Percentiles rank a stretch among this genome's conserved stretches.
phyloP scores from a whole-genome alignment of 495 filamentous ascomycete genomes.

The Hypoxylon intermedium region DNA sequence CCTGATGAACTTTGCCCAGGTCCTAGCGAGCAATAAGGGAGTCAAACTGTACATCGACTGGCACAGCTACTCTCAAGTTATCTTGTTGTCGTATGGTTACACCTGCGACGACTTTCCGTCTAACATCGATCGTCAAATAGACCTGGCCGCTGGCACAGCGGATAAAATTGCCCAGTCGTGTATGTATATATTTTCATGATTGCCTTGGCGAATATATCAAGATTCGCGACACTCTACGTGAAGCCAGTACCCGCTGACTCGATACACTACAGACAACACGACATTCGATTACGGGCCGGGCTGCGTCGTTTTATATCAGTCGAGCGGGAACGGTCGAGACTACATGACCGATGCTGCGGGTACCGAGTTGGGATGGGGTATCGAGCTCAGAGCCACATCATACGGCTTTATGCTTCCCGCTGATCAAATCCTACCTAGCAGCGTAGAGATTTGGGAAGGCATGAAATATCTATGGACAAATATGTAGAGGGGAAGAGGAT shows the following conservation, averaged over 20 bases:
- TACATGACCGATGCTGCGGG: slow-evolving; percentile 60
- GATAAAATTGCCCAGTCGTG: slow-evolving; percentile 51
- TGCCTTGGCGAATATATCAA: slow-evolving; percentile 2
- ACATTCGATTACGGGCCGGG: slow-evolving; percentile 60
- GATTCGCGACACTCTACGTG: no score
- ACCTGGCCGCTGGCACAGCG: slow-evolving; percentile 48
- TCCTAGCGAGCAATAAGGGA: slow-evolving; percentile 50
- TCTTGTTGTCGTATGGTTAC: slow-evolving; percentile 48
- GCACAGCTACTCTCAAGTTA: slow-evolving; percentile 65
- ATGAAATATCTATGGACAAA: slow-evolving; percentile 58
- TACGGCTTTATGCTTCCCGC: slow-evolving; percentile 66
- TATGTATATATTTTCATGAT: slow-evolving; percentile 5
- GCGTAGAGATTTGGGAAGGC: slow-evolving; percentile 62
- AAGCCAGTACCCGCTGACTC: no score
- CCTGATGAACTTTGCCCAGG: slow-evolving; percentile 44
- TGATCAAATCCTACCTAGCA: slow-evolving; percentile 60
- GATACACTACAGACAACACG: slow-evolving; percentile 47
- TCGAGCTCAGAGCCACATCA: slow-evolving; percentile 56
- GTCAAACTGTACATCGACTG: slow-evolving; percentile 68
- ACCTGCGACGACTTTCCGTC: slow-evolving; percentile 46
- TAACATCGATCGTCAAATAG: slow-evolving; percentile 57
- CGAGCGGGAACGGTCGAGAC: slow-evolving; percentile 62
- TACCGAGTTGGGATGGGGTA: slow-evolving; percentile 62
- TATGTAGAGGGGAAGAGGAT: slow-evolving; percentile 44
- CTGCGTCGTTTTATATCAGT: slow-evolving; percentile 66